Evolutionary conservation across 2,329 filamentous ascomycete species (phyloP), one percentile per base, ranked within the genome.

Genomic region (Colletotrichum sp.): DNA sequence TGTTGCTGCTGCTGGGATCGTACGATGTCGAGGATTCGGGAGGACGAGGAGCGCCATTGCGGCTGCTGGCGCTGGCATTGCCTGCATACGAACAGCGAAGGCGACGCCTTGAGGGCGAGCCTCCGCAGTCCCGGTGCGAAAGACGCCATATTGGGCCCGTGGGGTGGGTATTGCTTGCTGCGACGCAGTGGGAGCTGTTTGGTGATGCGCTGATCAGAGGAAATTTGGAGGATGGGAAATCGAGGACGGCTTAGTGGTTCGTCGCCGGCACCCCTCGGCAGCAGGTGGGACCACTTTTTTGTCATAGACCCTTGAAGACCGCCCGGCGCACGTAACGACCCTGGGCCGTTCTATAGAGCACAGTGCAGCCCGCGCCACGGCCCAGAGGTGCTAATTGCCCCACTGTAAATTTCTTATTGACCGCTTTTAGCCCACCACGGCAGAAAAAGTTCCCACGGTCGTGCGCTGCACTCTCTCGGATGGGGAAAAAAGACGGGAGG

Each of bases 11-110:
- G 65, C 34, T 68, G 82, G n/a, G 79, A 81, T 77, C 83, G 84
- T 79, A 84, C 78, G 76, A 80, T 79, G 70, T 83, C 83, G 74
- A 87, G 79, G 75, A 87, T 83, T 58, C 80, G 82, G 24, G 84
- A 86, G 58, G 84, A 78, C 13, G 59, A 38, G 70, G 79, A 77
- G 77, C 78, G 66, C 74, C 75, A 72, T 54, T 72, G 75, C n/a
- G 78, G 77, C 62, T 79, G 77, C 27, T 79, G 79, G 33, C 78
- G 76, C 74, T 83, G 84, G 80, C 87, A 89, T 84, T 89, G 88
- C 76, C 86, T 86, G 81, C 87, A 89, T 79, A 85, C 79, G 67
- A 87, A 84, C 70, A 84, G 82, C 36, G 83, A 80, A 33, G 81
- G 78, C 36, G 86, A 81, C 24, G 83, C 80, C 77, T 81, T 83